Evolutionary conservation across 2,329 filamentous ascomycete genomes (phyloP).

Genomic region (Alternaria consortialis): DNA sequence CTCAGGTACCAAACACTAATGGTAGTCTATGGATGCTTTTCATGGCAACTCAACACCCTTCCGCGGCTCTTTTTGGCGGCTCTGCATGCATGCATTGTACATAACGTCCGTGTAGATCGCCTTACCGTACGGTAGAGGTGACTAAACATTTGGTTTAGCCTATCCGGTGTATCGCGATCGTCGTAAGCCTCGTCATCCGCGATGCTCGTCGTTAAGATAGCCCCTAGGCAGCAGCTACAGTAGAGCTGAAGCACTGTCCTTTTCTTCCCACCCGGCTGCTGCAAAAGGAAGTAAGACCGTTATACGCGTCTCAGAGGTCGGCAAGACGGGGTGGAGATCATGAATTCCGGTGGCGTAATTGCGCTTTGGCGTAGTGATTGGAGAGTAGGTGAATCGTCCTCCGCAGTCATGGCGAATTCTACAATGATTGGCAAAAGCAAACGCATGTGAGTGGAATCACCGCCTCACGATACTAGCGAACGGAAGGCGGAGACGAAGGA

Average conservation of each 20-base stretch:
- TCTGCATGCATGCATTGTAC: slow-evolving; percentile 4
- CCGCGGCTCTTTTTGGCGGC: background rate
- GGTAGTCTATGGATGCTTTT: slow-evolving; percentile 15
- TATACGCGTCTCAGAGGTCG: slow-evolving; percentile 11
- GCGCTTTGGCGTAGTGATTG: slow-evolving; percentile 11
- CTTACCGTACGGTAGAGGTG: background rate
- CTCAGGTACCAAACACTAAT: slow-evolving; percentile 12
- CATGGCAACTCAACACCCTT: slow-evolving; percentile 4
- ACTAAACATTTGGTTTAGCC: slow-evolving; percentile 1
- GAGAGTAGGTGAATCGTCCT: slow-evolving; percentile 7
- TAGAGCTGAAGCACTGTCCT: slow-evolving; percentile 12
- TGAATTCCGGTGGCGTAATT: slow-evolving; percentile 4
- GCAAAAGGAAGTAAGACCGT: slow-evolving; percentile 19
- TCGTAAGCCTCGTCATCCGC: slow-evolving; percentile 8
- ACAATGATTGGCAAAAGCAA: slow-evolving; percentile 10
- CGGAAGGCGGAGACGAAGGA: slow-evolving; percentile 13
- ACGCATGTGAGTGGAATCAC: slow-evolving; percentile 12
- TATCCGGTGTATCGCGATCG: slow-evolving; percentile 3
- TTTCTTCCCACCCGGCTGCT: slow-evolving; percentile 12
- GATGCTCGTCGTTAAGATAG: slow-evolving; percentile 23
- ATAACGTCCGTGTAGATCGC: slow-evolving; percentile 1
- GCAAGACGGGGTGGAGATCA: slow-evolving; percentile 13
- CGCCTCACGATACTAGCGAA: slow-evolving; percentile 14
- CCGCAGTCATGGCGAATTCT: background rate
- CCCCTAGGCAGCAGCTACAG: slow-evolving; percentile 29